A percentile compares a stretch with the other conserved stretches of the same genome.
These are phyloP conservation scores for Leccinum olivaceopallidum DNA, from an alignment of 768 basidiomycete genomes.

Conservation along the genomic window DNA sequence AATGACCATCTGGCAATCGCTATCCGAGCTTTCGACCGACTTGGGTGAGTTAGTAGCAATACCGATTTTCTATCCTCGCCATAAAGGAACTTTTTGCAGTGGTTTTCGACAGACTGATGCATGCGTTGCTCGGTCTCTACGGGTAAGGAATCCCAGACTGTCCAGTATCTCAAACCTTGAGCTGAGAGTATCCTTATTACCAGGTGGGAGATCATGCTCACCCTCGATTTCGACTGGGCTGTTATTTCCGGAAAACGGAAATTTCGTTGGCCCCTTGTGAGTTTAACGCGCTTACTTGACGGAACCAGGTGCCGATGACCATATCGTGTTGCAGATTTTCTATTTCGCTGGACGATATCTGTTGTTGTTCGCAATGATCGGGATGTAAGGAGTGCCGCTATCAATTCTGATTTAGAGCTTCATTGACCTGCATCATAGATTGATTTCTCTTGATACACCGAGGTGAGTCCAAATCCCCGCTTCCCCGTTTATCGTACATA, in stretches of 20 bases:
- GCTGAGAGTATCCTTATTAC: not conserved
- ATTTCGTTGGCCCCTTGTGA: constrained; percentile 49
- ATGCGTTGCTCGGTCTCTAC: constrained; percentile 46
- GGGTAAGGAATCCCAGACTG: constrained; percentile 31
- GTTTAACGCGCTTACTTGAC: constrained; percentile 20
- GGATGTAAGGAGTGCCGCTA: constrained; percentile 37
- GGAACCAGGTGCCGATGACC: not conserved
- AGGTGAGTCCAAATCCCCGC: constrained; percentile 11
- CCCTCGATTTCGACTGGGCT: constrained; percentile 44
- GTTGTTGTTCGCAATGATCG: constrained; percentile 45
- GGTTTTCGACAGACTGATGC: constrained; percentile 42
- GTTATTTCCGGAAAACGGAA: constrained; percentile 40
- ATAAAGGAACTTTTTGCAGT: constrained; percentile 24
- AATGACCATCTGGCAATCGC: constrained; percentile 46
- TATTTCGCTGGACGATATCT: constrained; percentile 48
- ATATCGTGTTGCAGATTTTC: constrained; percentile 35
- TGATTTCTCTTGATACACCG: constrained; percentile 39
- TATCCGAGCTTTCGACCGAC: constrained; percentile 37
- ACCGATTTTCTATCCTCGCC: not conserved
- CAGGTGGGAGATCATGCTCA: constrained; percentile 47
- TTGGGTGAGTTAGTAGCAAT: constrained; percentile 29
- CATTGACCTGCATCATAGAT: constrained; percentile 13
- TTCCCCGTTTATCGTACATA: not conserved
- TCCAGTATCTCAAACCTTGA: not conserved
- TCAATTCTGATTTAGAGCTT: not conserved